Percentiles rank a stretch among this genome's conserved stretches.
phyloP scores from a whole-genome alignment of 306 rosid genomes.

The Quercus gilva region DNA sequence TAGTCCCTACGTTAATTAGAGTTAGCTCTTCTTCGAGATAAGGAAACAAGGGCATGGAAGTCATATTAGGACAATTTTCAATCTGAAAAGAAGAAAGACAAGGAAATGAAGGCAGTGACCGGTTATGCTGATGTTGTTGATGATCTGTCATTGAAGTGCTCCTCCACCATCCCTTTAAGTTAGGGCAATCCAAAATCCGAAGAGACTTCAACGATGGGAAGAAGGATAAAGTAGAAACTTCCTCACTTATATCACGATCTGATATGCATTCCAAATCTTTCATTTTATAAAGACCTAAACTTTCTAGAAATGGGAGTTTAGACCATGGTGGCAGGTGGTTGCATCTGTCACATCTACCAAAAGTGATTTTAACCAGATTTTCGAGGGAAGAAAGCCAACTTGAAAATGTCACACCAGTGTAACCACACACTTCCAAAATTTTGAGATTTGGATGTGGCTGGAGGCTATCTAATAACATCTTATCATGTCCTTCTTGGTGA shows the following conservation, averaged over 20 bases:
- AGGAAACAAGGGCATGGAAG: slow-evolving; percentile 21
- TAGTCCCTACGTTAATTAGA: too few relatives aligned
- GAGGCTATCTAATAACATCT: slow-evolving; percentile 22
- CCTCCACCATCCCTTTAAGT: slow-evolving; percentile 24
- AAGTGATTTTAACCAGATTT: neutral
- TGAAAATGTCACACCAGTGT: slow-evolving; percentile 15
- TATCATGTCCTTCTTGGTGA: neutral
- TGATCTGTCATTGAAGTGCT: neutral
- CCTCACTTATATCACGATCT: neutral
- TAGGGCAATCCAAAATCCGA: accelerated
- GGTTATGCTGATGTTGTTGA: neutral
- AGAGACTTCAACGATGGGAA: neutral
- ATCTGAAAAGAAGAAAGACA: neutral
- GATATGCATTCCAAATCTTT: neutral
- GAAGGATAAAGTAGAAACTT: too few relatives aligned
- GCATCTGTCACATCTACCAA: neutral
- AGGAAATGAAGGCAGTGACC: neutral
- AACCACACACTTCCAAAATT: neutral
- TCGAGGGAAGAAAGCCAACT: neutral
- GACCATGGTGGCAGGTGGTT: neutral
- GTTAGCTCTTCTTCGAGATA: neutral
- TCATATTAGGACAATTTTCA: neutral
- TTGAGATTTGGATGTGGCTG: slow-evolving; percentile 27
- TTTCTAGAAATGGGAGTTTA: neutral
- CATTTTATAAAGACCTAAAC: accelerated